Base-by-base conservation (phyloP, 495 filamentous ascomycete species). In the Zalerion maritima region DNA sequence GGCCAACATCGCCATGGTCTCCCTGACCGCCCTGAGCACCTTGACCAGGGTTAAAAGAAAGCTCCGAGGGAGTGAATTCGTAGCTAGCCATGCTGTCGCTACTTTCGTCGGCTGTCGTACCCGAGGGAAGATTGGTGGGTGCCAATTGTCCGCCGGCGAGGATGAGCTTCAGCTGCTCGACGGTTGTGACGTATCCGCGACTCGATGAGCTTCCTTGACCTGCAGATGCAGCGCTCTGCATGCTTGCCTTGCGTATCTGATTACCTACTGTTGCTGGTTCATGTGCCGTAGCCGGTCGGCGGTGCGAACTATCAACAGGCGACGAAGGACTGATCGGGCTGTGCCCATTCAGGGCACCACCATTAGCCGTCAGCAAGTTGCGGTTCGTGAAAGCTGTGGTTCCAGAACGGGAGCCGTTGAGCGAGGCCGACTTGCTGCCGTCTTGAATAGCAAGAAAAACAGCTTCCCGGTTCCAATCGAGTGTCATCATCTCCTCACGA, bases 151-250 rank as follows among this genome's bases (percentile, higher is more conserved):
- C 60, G 31, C 57, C 73, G 2, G 71, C 73, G 10, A 81, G 64
- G 14, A 75, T 78, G 27, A 72, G 69, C 49, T 85, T 86, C 35
- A 94, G 61, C 41, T 92, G 83, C 32, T 85, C 83, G n/a, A 92
- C 75, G 20, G 78, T 75, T n/a, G 84, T 71, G 7, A 82, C 71
- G 11, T 69, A 75, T 16, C 67, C 73, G 34, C 71, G 52, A 44
- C 57, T 71, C 17, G 73, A 74, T 27, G 62, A 62, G 37, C 60
- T 67, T 17, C 58, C 53, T 11, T 61, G 60, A 11, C 64, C 58
- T 16, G 57, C 60, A 0, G 75, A 72, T 15, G 45, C 41, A 18
- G 48, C 52, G 38, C 59, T 65, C 18, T 54, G 58, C 22, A 58
- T 29, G 31, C 58, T 62, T 3, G 52, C 43, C 25, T 64, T 62